Evolutionary conservation across 2,329 filamentous ascomycete species (phyloP).

Genomic region (Colletotrichum cuscutae): DNA sequence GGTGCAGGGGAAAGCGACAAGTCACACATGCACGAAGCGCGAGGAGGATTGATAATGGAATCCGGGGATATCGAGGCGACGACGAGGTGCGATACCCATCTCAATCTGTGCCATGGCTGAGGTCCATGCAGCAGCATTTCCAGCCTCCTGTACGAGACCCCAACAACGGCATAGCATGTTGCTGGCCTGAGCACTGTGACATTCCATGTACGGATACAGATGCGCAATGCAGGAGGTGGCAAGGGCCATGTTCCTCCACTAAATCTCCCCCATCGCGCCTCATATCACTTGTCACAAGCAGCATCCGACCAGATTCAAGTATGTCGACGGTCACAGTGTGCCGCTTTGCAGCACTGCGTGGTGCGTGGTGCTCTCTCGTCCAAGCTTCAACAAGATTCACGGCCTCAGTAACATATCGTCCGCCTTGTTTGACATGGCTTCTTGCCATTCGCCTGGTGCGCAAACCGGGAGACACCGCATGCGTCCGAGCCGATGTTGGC

Average conservation of each 20-base stretch:
- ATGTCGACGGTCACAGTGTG: not conserved
- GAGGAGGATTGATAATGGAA: not conserved
- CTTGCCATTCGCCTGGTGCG: not conserved
- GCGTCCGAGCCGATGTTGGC: not conserved
- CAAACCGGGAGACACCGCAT: not conserved
- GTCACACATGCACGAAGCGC: not conserved
- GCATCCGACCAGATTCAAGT: not conserved
- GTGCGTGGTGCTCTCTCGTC: not conserved
- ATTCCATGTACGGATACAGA: not conserved
- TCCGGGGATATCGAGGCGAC: slow-evolving; percentile 9
- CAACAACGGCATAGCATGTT: slow-evolving; percentile 1
- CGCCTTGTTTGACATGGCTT: slow-evolving; percentile 16
- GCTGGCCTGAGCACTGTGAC: not conserved
- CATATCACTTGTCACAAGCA: not conserved
- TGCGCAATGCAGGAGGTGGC: slow-evolving; percentile 23
- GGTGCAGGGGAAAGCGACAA: not conserved
- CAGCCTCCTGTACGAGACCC: slow-evolving; percentile 4
- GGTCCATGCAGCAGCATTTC: not conserved
- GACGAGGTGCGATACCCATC: not conserved
- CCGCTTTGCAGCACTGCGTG: slow-evolving; percentile 5
- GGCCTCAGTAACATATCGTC: slow-evolving; percentile 15
- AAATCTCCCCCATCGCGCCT: not conserved
- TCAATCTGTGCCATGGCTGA: not conserved
- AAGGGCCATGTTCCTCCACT: not conserved
- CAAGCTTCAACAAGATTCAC: not conserved